Evolutionary conservation across 192 early-diverging fungal species (phyloP).

Genomic region (Chytriomyces sp.): DNA sequence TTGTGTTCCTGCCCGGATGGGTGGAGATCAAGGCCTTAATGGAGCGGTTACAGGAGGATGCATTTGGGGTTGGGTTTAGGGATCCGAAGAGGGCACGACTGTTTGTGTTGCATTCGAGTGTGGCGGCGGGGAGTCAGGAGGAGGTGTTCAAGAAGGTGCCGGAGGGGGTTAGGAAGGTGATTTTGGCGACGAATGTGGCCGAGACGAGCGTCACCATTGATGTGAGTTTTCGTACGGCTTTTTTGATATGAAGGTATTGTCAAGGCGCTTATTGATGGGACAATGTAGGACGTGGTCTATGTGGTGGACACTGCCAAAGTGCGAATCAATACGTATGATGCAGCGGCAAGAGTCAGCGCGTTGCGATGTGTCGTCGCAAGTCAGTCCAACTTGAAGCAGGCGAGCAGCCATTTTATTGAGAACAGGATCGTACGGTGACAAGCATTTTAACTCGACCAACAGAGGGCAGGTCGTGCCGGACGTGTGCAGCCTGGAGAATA

Average conservation of each 20-base stretch:
- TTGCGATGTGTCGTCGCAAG: constrained; percentile 40
- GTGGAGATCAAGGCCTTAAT: constrained; percentile 69
- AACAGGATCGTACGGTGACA: constrained; percentile 53
- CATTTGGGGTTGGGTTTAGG: constrained; percentile 55
- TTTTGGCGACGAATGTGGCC: constrained; percentile 80
- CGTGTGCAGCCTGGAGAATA: constrained; percentile 68
- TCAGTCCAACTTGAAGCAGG: constrained; percentile 52
- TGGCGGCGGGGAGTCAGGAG: constrained; percentile 70
- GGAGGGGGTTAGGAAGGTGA: constrained; percentile 67
- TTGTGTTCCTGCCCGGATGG: constrained; percentile 71
- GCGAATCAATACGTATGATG: constrained; percentile 66
- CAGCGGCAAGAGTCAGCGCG: constrained; percentile 40
- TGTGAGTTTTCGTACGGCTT: constrained; percentile 42
- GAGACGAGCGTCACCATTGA: constrained; percentile 83
- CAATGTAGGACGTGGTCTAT: constrained; percentile 76
- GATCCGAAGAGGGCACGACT: constrained; percentile 34
- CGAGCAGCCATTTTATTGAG: constrained; percentile 9
- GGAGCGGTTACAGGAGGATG: constrained; percentile 50
- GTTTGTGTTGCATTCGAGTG: constrained; percentile 65
- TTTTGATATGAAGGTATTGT: constrained; percentile 48
- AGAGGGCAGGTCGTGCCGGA: constrained; percentile 89
- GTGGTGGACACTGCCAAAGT: constrained; percentile 78
- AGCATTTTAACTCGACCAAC: constrained; percentile 52
- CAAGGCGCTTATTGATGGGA: constrained; percentile 49
- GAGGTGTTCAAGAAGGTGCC: constrained; percentile 68